Evolutionary conservation across 805 yeast genomes (phyloP).

Genomic region (Metschnikowia aberdeeniae): DNA sequence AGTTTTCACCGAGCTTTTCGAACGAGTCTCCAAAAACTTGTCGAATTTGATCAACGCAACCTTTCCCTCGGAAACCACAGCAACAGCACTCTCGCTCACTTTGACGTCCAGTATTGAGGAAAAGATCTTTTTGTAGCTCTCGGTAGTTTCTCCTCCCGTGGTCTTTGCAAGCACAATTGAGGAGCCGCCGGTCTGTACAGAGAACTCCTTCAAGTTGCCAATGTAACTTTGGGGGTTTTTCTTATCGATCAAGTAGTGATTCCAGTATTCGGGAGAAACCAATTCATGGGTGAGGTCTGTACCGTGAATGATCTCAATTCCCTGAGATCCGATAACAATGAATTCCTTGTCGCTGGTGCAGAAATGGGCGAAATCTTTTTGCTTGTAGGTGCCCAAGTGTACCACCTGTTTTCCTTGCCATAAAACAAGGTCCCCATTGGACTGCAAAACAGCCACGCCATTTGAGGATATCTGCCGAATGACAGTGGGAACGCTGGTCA

Average conservation of each 20-base stretch:
- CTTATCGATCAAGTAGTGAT: neutral
- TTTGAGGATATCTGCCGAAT: neutral
- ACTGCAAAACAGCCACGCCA: neutral
- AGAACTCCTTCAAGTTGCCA: neutral
- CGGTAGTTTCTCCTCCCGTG: neutral
- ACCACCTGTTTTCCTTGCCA: slow-evolving; percentile 7
- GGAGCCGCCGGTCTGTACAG: neutral
- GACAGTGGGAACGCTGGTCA: slow-evolving; percentile 5
- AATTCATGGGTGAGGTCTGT: neutral
- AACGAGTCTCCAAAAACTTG: slow-evolving; percentile 1
- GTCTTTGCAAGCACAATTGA: slow-evolving; percentile 4
- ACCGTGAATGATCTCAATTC: neutral
- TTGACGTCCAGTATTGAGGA: slow-evolving; percentile 4
- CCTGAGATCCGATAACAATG: slow-evolving; percentile 4
- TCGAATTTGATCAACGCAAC: slow-evolving; percentile 7
- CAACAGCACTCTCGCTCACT: slow-evolving; percentile 1
- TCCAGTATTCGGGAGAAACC: neutral
- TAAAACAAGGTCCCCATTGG: slow-evolving; percentile 5
- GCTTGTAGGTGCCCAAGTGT: slow-evolving; percentile 5
- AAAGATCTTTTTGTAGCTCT: slow-evolving; percentile 4
- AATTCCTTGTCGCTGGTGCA: neutral
- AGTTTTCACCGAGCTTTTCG: neutral
- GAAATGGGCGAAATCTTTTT: slow-evolving; percentile 4
- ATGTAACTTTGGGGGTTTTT: neutral
- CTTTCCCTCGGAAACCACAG: slow-evolving; percentile 5